phyloP scores from a whole-genome alignment of 1,284 basidiomycete species.

The Pyrrhoderma noxium region DNA sequence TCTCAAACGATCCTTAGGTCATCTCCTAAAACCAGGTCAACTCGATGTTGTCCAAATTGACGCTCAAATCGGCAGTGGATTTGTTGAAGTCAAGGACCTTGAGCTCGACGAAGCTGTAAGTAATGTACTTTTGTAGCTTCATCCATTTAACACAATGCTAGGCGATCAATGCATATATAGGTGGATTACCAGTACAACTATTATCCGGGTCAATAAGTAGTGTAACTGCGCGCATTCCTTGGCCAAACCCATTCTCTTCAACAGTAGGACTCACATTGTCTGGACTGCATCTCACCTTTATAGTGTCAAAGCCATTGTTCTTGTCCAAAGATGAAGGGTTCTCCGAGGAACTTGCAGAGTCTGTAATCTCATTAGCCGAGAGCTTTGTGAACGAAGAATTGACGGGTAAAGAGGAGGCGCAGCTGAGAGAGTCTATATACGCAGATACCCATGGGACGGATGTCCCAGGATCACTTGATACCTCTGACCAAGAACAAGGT shows the following conservation, averaged over 20 bases:
- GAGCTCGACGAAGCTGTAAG: conserved; percentile 72
- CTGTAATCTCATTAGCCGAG: conserved; percentile 74
- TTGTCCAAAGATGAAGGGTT: conserved; percentile 19
- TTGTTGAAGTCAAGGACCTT: conserved; percentile 79
- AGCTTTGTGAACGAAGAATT: conserved; percentile 82
- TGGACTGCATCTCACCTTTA: conserved; percentile 55
- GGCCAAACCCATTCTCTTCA: conserved; percentile 69
- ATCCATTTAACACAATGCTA: conserved; percentile 27
- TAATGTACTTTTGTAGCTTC: conserved; percentile 17
- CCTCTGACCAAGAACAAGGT: conserved; percentile 53
- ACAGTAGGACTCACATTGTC: conserved; percentile 61
- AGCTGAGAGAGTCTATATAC: conserved; percentile 65
- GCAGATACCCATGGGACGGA: conserved; percentile 26
- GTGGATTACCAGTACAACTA: conserved; percentile 61
- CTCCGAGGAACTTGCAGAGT: conserved; percentile 54
- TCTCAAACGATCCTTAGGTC: conserved; percentile 77
- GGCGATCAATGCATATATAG: conserved; percentile 77
- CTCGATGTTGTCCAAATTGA: conserved; percentile 85
- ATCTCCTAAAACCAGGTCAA: conserved; percentile 82
- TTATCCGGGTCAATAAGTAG: conserved; percentile 66
- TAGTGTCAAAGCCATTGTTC: conserved; percentile 33
- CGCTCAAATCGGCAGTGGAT: conserved; percentile 85
- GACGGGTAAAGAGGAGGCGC: conserved; percentile 60
- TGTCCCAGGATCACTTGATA: conserved; percentile 62
- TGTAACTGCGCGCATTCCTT: conserved; percentile 69